Evolutionary conservation across 2,329 filamentous ascomycete genomes (phyloP), one percentile per base, ranked within the genome.

Genomic region (Aphanoascus verrucosus): DNA sequence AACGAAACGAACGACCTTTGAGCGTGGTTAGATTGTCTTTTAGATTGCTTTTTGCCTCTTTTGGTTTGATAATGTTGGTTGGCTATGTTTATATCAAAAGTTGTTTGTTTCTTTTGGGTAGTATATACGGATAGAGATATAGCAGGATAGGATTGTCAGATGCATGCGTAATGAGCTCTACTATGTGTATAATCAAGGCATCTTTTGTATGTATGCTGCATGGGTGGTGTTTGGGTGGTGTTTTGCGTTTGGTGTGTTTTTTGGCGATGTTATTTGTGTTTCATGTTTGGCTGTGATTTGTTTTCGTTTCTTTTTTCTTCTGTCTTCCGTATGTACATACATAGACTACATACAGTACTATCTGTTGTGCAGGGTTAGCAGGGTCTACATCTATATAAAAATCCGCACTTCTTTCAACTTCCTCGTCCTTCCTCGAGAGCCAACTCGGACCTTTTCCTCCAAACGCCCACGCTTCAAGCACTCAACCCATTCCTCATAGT

Each of bases 241-340:
- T 34, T 32, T 28, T 52, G 34, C 34, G 17, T 54, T 20, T 49
- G 35, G 32, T 49, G 28, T 37, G n/a, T 43, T 20, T 37, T 23
- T 50, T 50, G 40, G 41, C 20, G 56, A 38, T 47, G 38, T 38
- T 47, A 15, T 55, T 38, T 58, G 40, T 57, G 53, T 58, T 56
- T 53, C 49, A 40, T 37, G 47, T 54, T 17, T 51, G 47, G 46
- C 52, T 45, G 43, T 48, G 41, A 14, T 48, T 32, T 55, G 49
- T 42, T 55, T 43, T 52, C 34, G 43, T 48, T 45, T 19, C 46
- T 32, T 55, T 52, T 42, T 52, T 51, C 51, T 56, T 55, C 54
- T 52, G 52, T 45, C 54, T 53, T 51, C 57, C 54, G 8, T 19
- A 3, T n/a, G n/a, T n/a, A n/a, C n/a, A n/a, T n/a, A 23, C 5